Percentiles rank a stretch among this genome's conserved stretches.
Evolutionary conservation across 352 stramenopile species (phyloP).

Genomic region (Phytophthora pseudosyringae): DNA sequence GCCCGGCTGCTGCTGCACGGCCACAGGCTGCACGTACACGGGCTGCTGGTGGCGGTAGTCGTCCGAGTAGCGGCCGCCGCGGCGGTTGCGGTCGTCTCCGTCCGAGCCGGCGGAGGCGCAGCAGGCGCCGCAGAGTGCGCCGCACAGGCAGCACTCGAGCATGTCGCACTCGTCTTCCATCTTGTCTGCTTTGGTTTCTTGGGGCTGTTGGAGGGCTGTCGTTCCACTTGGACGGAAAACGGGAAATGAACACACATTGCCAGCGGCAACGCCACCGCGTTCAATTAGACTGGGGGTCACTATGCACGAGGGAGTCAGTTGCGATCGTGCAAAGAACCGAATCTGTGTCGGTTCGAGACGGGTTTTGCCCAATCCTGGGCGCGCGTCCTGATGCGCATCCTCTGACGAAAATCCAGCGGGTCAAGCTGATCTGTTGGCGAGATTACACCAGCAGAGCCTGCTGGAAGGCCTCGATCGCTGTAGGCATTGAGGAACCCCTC

Average conservation of each 20-base stretch:
- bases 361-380: conserved; percentile 31
- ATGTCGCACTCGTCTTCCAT: conserved; percentile 83
- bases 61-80: conserved; percentile 41
- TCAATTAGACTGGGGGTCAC: conserved; percentile 20
- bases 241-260: too few species aligned
- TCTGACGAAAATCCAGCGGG: conserved; percentile 24
- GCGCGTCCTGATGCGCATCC: conserved; percentile 6
- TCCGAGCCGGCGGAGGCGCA: conserved; percentile 59
- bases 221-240: conserved; percentile 23
- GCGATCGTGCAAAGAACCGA: conserved; percentile 16
- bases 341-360: conserved; percentile 2
- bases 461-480: too few species aligned
- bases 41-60: conserved; percentile 51
- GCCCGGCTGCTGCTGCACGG: conserved; percentile 51
- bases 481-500: neutral
- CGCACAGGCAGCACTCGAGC: conserved; percentile 81
- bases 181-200: conserved; percentile 1
- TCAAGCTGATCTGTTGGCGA: neutral
- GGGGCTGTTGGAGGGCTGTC: neutral
- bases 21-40: conserved; percentile 80
- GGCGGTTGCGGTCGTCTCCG: conserved; percentile 42
- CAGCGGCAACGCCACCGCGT: too few species aligned
- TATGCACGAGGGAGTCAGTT: conserved; percentile 32
- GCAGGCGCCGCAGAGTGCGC: conserved; percentile 76
- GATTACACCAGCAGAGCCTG: conserved; percentile 10